Conservation (phyloP, 257 asterid genomes). For the Penstemon eatonii region DNA sequence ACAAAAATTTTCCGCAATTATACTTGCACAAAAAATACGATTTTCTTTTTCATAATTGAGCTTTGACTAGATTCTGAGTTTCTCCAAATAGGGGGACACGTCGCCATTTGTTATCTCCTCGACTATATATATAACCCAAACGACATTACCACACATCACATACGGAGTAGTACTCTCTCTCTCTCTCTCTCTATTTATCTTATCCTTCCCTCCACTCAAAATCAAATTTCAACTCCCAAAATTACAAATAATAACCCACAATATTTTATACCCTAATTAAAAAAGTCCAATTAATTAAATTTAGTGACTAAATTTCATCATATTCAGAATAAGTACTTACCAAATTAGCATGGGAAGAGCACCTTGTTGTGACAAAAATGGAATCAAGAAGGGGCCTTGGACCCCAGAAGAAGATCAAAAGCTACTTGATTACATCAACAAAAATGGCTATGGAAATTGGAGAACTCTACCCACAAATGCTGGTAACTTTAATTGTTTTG, state of each 20-base stretch:
- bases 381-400: constrained; percentile 71
- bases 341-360: constrained; percentile 49
- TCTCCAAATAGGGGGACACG: constrained; percentile 61
- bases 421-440: constrained; percentile 51
- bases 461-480: constrained; percentile 66
- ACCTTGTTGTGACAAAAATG: constrained; percentile 65
- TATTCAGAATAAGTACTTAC: neutral
- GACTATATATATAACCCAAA: constrained; percentile 24
- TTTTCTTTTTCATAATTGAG: too few species aligned
- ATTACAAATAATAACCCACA: neutral
- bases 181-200: neutral
- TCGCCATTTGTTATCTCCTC: constrained; percentile 29
- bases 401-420: constrained; percentile 63
- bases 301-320: neutral
- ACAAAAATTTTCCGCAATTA: too few species aligned
- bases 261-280: neutral
- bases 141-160: constrained; percentile 2
- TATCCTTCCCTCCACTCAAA: neutral
- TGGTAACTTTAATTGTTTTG: constrained; percentile 31
- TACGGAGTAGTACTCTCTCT: neutral
- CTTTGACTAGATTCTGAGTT: neutral
- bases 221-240: neutral
- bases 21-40: too few species aligned
- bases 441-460: constrained; percentile 64
- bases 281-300: too few species aligned